Base-by-base conservation (phyloP, 75 land plant genomes). In the Azolla pinnata region DNA sequence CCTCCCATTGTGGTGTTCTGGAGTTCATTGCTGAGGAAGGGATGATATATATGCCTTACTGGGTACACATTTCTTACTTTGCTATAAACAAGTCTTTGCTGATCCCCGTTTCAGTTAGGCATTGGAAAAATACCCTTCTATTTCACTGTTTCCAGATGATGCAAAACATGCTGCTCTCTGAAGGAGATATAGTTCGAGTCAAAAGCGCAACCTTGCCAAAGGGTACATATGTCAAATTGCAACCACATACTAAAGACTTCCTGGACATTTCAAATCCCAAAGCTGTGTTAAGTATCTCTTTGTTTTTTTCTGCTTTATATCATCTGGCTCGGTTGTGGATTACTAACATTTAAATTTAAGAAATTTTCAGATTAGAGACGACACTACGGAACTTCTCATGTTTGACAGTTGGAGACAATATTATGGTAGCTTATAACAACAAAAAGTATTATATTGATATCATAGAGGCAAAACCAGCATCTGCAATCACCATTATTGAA, bases 351-450 rank as follows among this genome's bases (percentile, higher is more conserved):
- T 18, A 7, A 4, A 25, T 12, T 31, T 33, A 19, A 24, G 25
- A 30, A 1, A 1, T 16, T 58, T 72, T 69, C 76, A 75, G 83
- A 25, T 62, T 78, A 58, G 86, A 79, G 34, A 72, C 64, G 20
- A 64, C 65, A 16, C 46, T 83, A 38, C 74, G 86, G 61, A 69
- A 58, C 35, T 79, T 65, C 56, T 79, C 86, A 14, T 83, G 86
- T 29, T 47, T 79, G 40, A 79, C 76, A 10, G 66, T 69, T 14
- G 79, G 86, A 21, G 79, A 79, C 23, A 75, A 59, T 2, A 73
- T 79, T 34, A 56, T 72, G 71, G 54, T 79, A 8, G 63, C 71
- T 27, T 73, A 79, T 44, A 75, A 79, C 45, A 67, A 76, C 18
- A 75, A 72, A 65, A 67, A 70, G 29, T 79, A 62, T 33, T 75